Evolutionary conservation across 108 stramenopile genomes (phyloP), one percentile per base, ranked within the genome.

Genomic region (Mediolabrus comicus): DNA sequence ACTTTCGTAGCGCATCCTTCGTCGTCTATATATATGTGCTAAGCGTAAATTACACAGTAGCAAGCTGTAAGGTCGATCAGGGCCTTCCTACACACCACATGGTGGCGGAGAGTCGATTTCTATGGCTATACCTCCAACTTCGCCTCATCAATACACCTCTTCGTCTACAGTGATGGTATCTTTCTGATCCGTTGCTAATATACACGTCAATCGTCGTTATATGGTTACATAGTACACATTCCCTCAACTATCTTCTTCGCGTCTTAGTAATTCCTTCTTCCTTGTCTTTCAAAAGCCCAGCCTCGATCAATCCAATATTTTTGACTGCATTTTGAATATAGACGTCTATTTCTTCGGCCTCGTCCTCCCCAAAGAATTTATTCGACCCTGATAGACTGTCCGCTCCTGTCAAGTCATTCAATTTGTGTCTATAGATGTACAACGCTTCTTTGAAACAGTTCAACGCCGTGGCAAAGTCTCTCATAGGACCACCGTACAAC

Each of bases 381-480:
- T 64, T 35, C 25, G 33, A 35, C 36, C 59, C 53, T 39, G 27
- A 69, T 54, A 27, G 0, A 26, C 46, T 34, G 7, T 35, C n/a
- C 3, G 41, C 75, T 19, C 39, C 49, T 34, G 38, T 53, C 10
- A 56, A 29, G 25, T 69, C 68, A 16, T 77, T 58, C 35, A 62
- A 53, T 14, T 69, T 62, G 1, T 31, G 6, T 59, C 63, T 53
- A 51, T 65, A 77, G 24, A 77, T 77, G 69, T 70, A 62, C 3
- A 77, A 63, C 0, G 75, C 75, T 51, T 77, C 75, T 33, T 77
- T 77, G 49, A 77, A 77, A 49, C 75, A 77, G n/a, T 59, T 69
- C 26, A 77, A 51, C 0, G 75, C 68, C 13, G 43, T 65, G 1
- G 57, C 5, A 12, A 68, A 34, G 67, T 77, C 75, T 16, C 62